These are phyloP conservation scores for Mycena vulgaris DNA, from an alignment of 768 basidiomycete species.

Conservation along the genomic window DNA sequence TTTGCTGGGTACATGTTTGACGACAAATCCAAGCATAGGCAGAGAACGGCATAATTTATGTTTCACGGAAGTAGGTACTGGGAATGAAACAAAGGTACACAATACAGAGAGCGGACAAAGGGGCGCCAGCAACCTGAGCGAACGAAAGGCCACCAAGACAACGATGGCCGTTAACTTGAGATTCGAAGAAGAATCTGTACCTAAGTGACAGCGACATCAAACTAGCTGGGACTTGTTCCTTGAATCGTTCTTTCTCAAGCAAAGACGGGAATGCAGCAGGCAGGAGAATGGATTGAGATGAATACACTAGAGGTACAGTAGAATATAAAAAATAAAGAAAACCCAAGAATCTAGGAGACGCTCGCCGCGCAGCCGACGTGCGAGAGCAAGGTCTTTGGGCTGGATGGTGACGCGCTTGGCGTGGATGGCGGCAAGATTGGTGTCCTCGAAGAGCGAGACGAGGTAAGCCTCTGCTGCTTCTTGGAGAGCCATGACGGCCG, in stretches of 20 bases:
- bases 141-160: no score
- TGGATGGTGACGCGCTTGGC: slow-evolving; percentile 93
- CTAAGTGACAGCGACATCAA: no score
- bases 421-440: slow-evolving; percentile 89
- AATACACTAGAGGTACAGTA: slow-evolving; percentile 55
- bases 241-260: no score
- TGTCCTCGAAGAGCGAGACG: slow-evolving; percentile 87
- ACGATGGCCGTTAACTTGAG: no score
- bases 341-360: slow-evolving; percentile 62
- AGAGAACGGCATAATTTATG: neutral
- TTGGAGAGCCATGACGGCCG: slow-evolving; percentile 92
- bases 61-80: no score
- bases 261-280: neutral
- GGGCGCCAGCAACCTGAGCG: no score
- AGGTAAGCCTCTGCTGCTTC: slow-evolving; percentile 93
- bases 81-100: no score
- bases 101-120: no score
- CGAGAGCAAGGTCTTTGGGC: slow-evolving; percentile 84
- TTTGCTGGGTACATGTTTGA: neutral
- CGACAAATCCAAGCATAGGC: neutral
- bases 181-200: no score
- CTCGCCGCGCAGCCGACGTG: slow-evolving; percentile 80
- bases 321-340: slow-evolving; percentile 41
- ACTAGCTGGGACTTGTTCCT: no score
- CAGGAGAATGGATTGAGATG: slow-evolving; percentile 25